Evolutionary conservation across 2,329 filamentous ascomycete species (phyloP), one percentile per base, ranked within the genome.

Genomic region (Colletotrichum limetticola): DNA sequence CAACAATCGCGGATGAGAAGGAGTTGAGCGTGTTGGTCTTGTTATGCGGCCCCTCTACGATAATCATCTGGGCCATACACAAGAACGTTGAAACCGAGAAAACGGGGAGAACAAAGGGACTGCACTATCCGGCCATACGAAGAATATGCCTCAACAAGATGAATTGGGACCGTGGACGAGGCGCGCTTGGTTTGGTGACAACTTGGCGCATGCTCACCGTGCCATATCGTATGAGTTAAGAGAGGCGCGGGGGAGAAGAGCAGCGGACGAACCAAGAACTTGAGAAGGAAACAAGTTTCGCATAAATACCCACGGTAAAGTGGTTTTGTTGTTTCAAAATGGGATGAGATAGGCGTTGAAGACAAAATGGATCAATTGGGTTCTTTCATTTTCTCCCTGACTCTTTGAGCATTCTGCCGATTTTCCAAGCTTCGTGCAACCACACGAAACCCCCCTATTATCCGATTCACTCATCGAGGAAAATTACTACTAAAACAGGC

Each of bases 261-360:
- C 66, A 62, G 42, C 60, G 46, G 37, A 32, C 35, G 32, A 53
- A 24, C 42, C 57, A 46, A 24, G 61, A 26, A 46, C 42, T 22
- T 49, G 55, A 22, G 66, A 61, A 59, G 49, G 32, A 32, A 58
- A 61, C 42, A 64, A 67, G 35, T 52, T 66, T 30, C 68, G 59
- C 46, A 65, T 52, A 65, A 72, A 67, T 66, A 73, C 66, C 71
- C 71, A 73, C 71, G 68, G 76, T 75, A 76, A 61, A 75, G 69
- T 75, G 76, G 77, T 78, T 78, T 79, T 32, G 11, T 22, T 65
- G 49, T 68, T 63, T 67, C 52, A 55, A 67, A 76, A 75, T 71
- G 74, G 78, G 76, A 80, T 78, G 79, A 80, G 77, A 78, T 82
- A 81, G 81, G 82, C 82, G 81, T 83, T 82, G 76, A 82, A 81